A percentile compares a stretch with the other conserved stretches of the same genome.
phyloP scores from a whole-genome alignment of 1,139 yeast genomes.

The Taphrina populina region DNA sequence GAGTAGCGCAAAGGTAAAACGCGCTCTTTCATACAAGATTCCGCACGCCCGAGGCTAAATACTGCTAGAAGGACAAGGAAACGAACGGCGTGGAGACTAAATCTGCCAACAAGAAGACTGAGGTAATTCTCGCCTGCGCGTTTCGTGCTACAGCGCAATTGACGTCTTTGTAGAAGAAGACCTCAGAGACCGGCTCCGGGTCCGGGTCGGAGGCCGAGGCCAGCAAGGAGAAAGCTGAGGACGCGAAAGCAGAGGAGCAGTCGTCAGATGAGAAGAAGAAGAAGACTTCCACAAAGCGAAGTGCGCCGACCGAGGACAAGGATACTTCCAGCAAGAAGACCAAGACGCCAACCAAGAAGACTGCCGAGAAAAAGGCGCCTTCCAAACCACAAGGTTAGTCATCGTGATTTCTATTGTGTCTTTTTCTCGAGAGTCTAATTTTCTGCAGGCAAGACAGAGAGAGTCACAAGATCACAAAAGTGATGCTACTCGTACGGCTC shows the following conservation, averaged over 20 bases:
- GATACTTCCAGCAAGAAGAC: slow-evolving; percentile 16
- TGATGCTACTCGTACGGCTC: too few relatives aligned
- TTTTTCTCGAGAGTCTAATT: background rate
- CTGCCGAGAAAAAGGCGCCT: slow-evolving; percentile 13
- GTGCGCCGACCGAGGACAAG: slow-evolving; percentile 5
- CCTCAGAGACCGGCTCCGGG: background rate
- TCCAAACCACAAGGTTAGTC: slow-evolving; percentile 10
- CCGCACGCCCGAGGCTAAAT: background rate
- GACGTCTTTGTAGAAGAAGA: too few relatives aligned
- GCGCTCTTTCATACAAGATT: background rate
- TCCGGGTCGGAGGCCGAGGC: background rate
- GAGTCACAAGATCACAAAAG: slow-evolving; percentile 29
- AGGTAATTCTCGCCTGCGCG: too few relatives aligned
- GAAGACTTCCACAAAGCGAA: slow-evolving; percentile 16
- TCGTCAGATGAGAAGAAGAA: slow-evolving; percentile 6
- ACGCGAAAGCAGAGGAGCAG: slow-evolving; percentile 3
- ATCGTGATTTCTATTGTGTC: background rate
- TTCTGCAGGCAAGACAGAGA: slow-evolving; percentile 19
- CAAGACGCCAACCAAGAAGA: slow-evolving; percentile 22
- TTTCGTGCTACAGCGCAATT: too few relatives aligned
- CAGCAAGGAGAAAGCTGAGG: background rate
- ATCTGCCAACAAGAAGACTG: slow-evolving; percentile 6
- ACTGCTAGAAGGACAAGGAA: slow-evolving; percentile 12
- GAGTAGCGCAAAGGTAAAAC: slow-evolving; percentile 15
- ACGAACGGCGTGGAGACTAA: slow-evolving; percentile 6